These are phyloP conservation scores for Begonia masoniana DNA, from an alignment of 306 rosid genomes.

Conservation along the genomic window DNA sequence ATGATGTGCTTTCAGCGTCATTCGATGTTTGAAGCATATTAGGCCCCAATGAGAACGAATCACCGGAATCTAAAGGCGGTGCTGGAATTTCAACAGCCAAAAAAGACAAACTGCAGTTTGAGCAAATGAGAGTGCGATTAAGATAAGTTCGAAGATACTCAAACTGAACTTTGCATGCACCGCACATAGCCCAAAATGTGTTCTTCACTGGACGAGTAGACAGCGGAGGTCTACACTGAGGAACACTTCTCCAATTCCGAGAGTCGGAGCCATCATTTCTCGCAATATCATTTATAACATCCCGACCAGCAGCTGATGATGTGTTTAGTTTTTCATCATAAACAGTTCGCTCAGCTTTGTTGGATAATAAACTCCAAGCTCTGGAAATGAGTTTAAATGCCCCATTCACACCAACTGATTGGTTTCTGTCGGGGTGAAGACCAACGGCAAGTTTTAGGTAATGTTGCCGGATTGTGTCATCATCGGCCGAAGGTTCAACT, in stretches of 20 bases:
- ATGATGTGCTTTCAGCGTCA: slow-evolving; percentile 22
- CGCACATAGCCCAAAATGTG: slow-evolving; percentile 75
- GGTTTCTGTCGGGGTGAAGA: slow-evolving; percentile 75
- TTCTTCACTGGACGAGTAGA: slow-evolving; percentile 9
- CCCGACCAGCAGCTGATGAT: slow-evolving; percentile 18
- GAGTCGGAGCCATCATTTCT: slow-evolving; percentile 15
- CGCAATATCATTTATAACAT: slow-evolving; percentile 19
- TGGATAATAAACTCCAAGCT: slow-evolving; percentile 58
- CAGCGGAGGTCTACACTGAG: slow-evolving; percentile 16
- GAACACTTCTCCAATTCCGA: slow-evolving; percentile 17
- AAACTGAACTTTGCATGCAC: slow-evolving; percentile 34
- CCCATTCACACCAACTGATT: slow-evolving; percentile 62
- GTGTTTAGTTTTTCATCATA: slow-evolving; percentile 30
- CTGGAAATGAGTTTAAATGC: slow-evolving; percentile 58
- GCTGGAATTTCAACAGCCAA: slow-evolving; percentile 34
- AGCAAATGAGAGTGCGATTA: slow-evolving; percentile 30
- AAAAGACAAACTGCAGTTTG: slow-evolving; percentile 35
- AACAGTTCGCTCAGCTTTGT: slow-evolving; percentile 26
- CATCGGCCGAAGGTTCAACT: slow-evolving; percentile 43
- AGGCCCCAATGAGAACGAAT: slow-evolving; percentile 17
- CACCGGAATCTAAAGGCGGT: slow-evolving; percentile 19
- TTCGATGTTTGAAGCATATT: slow-evolving; percentile 15
- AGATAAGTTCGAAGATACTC: slow-evolving; percentile 34
- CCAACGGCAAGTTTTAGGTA: slow-evolving; percentile 41
- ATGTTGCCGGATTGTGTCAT: slow-evolving; percentile 37